These are phyloP conservation scores for Arthrobotrys musiformis DNA, from an alignment of 2,329 filamentous ascomycete genomes.

Conservation along the genomic window DNA sequence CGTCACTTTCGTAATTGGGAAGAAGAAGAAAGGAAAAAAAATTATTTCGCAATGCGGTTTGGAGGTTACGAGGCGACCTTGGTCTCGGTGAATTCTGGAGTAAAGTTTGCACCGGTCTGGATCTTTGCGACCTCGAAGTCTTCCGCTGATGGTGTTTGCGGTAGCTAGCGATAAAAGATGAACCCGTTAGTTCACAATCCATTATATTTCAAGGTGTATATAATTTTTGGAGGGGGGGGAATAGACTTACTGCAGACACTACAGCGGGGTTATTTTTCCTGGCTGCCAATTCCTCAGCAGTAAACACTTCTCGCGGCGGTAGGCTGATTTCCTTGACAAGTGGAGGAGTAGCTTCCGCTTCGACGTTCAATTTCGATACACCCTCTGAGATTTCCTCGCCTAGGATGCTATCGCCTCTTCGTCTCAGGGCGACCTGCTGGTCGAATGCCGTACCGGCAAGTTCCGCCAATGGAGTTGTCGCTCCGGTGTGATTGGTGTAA, in stretches of 20 bases:
- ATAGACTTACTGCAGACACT: conserved; percentile 40
- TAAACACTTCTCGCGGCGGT: conserved; percentile 5
- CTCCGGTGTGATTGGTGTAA: conserved; percentile 1
- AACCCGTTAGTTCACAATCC: not conserved
- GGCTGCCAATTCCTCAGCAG: conserved; percentile 17
- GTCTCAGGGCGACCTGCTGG: conserved; percentile 48
- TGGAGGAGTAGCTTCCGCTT: conserved; percentile 4
- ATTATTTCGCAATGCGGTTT: not conserved
- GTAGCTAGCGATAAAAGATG: conserved; percentile 8
- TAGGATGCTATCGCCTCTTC: conserved; percentile 47
- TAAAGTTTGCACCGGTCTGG: conserved; percentile 41
- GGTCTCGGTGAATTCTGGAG: conserved; percentile 45
- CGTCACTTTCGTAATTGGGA: no score
- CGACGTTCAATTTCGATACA: conserved; percentile 33
- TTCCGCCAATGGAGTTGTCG: conserved; percentile 43
- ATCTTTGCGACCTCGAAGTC: conserved; percentile 43
- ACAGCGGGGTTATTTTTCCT: conserved; percentile 43
- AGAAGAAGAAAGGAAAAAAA: no score
- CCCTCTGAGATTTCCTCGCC: conserved; percentile 48
- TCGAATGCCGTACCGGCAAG: conserved; percentile 50
- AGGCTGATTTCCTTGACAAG: conserved; percentile 7
- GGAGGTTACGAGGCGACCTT: conserved; percentile 43
- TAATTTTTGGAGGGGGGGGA: no score
- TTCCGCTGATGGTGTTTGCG: conserved; percentile 50
- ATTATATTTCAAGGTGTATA: not conserved